phyloP scores from a whole-genome alignment of 2,329 filamentous ascomycete species.

The Cordyceps sp. region DNA sequence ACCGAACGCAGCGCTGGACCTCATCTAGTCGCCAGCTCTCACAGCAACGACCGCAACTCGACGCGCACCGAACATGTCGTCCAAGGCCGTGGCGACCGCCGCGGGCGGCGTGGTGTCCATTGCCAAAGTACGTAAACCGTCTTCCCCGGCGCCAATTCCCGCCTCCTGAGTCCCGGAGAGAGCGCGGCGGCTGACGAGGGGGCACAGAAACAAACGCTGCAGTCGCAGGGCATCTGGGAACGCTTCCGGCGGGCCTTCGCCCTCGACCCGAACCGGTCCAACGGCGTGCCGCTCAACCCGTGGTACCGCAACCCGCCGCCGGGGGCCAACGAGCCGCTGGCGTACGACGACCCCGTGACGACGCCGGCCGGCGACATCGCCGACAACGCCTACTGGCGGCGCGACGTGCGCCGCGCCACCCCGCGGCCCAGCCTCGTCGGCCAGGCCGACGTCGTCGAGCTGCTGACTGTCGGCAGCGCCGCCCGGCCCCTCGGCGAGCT shows the following conservation, averaged over 20 bases:
- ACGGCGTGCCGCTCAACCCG: conserved; percentile 82
- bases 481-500: conserved; percentile 69
- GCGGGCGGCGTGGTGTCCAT: conserved; percentile 37
- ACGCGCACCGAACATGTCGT: conserved; percentile 41
- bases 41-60: too few relatives aligned
- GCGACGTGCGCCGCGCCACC: conserved; percentile 71
- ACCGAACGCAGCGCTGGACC: too few relatives aligned
- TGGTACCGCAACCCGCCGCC: conserved; percentile 72
- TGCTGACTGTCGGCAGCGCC: conserved; percentile 73
- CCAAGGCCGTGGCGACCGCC: conserved; percentile 40
- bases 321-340: conserved; percentile 21
- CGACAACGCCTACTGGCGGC: conserved; percentile 56
- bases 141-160: not conserved
- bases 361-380: conserved; percentile 33
- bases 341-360: conserved; percentile 32
- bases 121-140: conserved; percentile 30
- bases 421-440: conserved; percentile 62
- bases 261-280: conserved; percentile 76
- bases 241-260: conserved; percentile 60
- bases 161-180: too few relatives aligned
- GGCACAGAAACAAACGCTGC: conserved; percentile 89
- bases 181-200: too few relatives aligned
- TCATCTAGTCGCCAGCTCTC: too few relatives aligned
- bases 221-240: conserved; percentile 82
- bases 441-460: conserved; percentile 71